Percentiles rank a stretch among this genome's conserved stretches.
Conservation (phyloP, 768 basidiomycete species). For the Russula sp. region DNA sequence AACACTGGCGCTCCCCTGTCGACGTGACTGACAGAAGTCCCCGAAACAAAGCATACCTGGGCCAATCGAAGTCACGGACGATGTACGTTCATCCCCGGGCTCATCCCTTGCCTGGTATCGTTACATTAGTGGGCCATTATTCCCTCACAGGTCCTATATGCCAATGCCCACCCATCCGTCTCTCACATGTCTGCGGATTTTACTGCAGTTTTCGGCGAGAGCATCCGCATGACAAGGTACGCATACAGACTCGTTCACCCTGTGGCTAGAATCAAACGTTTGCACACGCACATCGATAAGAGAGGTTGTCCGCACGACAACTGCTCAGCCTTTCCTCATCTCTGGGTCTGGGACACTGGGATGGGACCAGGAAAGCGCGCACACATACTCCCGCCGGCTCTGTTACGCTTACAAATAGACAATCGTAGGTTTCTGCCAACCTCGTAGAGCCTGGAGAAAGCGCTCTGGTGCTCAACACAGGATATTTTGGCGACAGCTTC, state of each 20-base stretch:
- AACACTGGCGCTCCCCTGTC: no score
- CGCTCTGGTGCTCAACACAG: slow-evolving; percentile 78
- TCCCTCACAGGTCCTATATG: slow-evolving; percentile 61
- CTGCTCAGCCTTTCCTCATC: slow-evolving; percentile 86
- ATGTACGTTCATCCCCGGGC: slow-evolving; percentile 31
- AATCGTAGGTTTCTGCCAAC: slow-evolving; percentile 72
- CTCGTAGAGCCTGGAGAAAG: slow-evolving; percentile 76
- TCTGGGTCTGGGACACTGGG: slow-evolving; percentile 94
- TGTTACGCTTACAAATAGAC: background rate
- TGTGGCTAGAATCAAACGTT: slow-evolving; percentile 1
- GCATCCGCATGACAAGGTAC: slow-evolving; percentile 75
- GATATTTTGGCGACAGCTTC: slow-evolving; percentile 93
- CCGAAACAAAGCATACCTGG: slow-evolving; percentile 36
- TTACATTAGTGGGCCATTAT: background rate
- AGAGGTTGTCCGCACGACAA: slow-evolving; percentile 68
- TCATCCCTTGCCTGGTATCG: background rate
- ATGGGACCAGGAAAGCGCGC: slow-evolving; percentile 74
- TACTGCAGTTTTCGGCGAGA: slow-evolving; percentile 80
- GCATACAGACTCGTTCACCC: slow-evolving; percentile 19
- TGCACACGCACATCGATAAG: slow-evolving; percentile 30
- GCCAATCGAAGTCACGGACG: slow-evolving; percentile 55
- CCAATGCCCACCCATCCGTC: slow-evolving; percentile 89
- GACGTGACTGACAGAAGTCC: slow-evolving; percentile 20
- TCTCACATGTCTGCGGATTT: slow-evolving; percentile 89
- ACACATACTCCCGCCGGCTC: background rate